Percentiles rank a stretch among this genome's conserved stretches.
These are phyloP conservation scores for Phytophthora citricola DNA, from an alignment of 352 stramenopile genomes.

Conservation along the genomic window DNA sequence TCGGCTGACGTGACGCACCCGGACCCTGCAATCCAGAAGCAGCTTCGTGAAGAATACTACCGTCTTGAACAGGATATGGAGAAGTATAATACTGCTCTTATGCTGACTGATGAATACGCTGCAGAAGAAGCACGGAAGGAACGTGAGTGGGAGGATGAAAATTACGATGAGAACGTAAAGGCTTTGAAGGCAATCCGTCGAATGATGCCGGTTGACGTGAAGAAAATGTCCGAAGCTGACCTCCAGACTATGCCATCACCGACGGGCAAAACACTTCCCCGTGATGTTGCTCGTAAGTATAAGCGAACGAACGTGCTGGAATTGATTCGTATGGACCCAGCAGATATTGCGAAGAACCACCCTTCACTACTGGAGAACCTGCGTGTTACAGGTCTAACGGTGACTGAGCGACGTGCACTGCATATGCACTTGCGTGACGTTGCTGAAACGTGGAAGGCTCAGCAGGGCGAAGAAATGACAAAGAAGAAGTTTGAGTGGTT, in stretches of 20 bases:
- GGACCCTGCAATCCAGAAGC: conserved; percentile 78
- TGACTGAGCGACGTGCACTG: conserved; percentile 90
- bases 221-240: conserved; percentile 91
- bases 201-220: conserved; percentile 94
- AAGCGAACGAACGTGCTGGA: conserved; percentile 94
- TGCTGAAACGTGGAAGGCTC: conserved; percentile 87
- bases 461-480: conserved; percentile 92
- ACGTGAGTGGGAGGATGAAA: conserved; percentile 92
- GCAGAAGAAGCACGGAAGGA: conserved; percentile 92
- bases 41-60: conserved; percentile 93
- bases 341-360: conserved; percentile 90
- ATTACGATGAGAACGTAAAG: conserved; percentile 86
- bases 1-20: conserved; percentile 91
- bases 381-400: conserved; percentile 90
- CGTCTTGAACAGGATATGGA: conserved; percentile 94
- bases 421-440: conserved; percentile 90
- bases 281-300: conserved; percentile 89
- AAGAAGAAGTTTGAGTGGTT: conserved; percentile 94
- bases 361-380: conserved; percentile 92
- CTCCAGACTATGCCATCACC: conserved; percentile 70
- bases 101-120: conserved; percentile 93
- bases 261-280: conserved; percentile 80
- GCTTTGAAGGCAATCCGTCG: conserved; percentile 89
- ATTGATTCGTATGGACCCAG: conserved; percentile 86
- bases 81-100: conserved; percentile 93